Conservation (phyloP, 2,329 filamentous ascomycete species). For the Westerdykella ornata region DNA sequence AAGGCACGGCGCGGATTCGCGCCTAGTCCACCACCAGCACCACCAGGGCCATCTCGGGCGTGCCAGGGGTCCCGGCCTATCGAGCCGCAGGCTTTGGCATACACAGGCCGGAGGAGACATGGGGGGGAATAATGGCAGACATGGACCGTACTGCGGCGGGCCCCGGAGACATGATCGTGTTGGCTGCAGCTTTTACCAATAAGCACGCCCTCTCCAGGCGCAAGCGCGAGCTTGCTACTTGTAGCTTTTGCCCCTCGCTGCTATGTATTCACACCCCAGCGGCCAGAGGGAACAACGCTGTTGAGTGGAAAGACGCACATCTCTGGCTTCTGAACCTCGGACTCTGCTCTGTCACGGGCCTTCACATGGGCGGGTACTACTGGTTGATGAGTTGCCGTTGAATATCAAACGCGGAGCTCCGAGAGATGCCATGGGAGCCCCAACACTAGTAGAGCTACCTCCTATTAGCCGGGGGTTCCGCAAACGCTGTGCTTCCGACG, state of each 20-base stretch:
- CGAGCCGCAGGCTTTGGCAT: conserved; percentile 14
- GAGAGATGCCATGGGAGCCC: conserved; percentile 4
- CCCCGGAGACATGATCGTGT: too few species aligned
- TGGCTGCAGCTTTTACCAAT: too few species aligned
- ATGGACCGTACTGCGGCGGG: too few species aligned
- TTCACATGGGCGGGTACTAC: background rate
- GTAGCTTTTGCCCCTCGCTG: too few species aligned
- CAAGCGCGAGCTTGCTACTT: too few species aligned
- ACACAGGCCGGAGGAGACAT: conserved; percentile 1
- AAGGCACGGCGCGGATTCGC: conserved; percentile 28
- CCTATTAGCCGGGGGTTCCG: conserved; percentile 20
- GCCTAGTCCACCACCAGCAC: conserved; percentile 11
- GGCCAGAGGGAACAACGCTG: too few species aligned
- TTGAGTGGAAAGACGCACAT: background rate
- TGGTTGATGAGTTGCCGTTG: background rate
- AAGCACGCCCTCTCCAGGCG: too few species aligned
- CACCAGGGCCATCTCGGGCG: conserved; percentile 17
- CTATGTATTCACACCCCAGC: background rate
- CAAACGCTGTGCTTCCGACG: conserved; percentile 16
- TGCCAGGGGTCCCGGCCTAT: conserved; percentile 22
- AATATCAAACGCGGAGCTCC: conserved; percentile 1
- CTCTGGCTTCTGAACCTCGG: too few species aligned
- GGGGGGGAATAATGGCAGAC: background rate
- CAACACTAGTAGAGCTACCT: conserved; percentile 1
- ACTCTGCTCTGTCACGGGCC: too few species aligned